These are phyloP conservation scores for Ustilago xerochloae DNA, from an alignment of 1,284 basidiomycete species.

Conservation along the genomic window DNA sequence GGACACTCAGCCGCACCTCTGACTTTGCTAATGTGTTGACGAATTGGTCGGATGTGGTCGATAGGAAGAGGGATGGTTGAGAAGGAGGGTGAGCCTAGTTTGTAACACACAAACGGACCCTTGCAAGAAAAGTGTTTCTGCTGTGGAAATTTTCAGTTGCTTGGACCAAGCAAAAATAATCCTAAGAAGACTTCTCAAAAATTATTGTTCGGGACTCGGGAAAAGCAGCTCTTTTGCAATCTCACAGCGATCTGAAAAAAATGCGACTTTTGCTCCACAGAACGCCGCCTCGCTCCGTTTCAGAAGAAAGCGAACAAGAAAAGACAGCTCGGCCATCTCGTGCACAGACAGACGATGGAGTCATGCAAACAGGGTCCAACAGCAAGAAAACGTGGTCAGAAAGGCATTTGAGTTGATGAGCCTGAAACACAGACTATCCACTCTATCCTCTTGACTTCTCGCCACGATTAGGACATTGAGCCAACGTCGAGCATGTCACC, in stretches of 20 bases:
- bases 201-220: constrained; percentile 1
- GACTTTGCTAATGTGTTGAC: no score
- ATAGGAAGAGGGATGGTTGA: neutral
- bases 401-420: neutral
- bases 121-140: neutral
- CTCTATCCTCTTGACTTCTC: no score
- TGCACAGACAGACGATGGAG: neutral
- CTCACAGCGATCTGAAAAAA: neutral
- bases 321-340: neutral
- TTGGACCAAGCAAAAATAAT: constrained; percentile 3
- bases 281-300: neutral
- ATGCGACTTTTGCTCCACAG: constrained; percentile 1
- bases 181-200: neutral
- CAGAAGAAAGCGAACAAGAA: neutral
- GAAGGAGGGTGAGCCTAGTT: neutral
- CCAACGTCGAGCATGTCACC: constrained; percentile 27
- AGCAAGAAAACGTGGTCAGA: neutral
- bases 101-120: constrained; percentile 5
- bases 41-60: neutral
- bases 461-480: neutral
- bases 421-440: no score
- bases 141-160: constrained; percentile 19
- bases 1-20: neutral
- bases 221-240: neutral
- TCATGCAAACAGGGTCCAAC: neutral